A percentile compares a stretch with the other conserved stretches of the same genome.
Conservation (phyloP, 108 stramenopile species). For the Nitzschia putrida region DNA sequence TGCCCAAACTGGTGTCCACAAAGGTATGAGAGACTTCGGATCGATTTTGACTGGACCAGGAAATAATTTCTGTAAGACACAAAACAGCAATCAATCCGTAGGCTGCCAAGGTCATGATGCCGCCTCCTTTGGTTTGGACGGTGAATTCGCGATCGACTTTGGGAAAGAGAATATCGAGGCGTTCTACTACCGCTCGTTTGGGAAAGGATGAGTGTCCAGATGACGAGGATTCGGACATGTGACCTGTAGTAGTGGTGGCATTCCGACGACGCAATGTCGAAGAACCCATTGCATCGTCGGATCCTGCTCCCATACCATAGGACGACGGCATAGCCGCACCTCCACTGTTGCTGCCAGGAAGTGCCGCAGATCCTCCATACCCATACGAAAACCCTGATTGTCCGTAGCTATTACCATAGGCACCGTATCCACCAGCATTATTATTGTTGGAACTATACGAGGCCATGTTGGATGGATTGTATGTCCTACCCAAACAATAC, state of each 20-base stretch:
- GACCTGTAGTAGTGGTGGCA: background rate
- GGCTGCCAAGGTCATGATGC: conserved; percentile 56
- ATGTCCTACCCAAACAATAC: no score
- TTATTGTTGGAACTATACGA: conserved; percentile 9
- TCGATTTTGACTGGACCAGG: conserved; percentile 50
- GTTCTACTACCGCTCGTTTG: conserved; percentile 43
- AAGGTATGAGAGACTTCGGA: conserved; percentile 56
- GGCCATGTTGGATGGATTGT: conserved; percentile 1
- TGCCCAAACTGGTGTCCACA: conserved; percentile 84
- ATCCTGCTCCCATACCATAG: conserved; percentile 6
- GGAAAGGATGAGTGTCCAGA: background rate
- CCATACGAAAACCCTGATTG: background rate
- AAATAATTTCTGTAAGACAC: conserved; percentile 58
- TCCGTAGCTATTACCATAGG: conserved; percentile 12
- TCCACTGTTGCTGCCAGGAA: background rate
- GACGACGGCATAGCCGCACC: background rate
- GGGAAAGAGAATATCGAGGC: conserved; percentile 82
- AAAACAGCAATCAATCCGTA: conserved; percentile 56
- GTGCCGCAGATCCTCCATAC: background rate
- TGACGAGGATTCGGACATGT: no score
- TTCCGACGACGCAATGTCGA: conserved; percentile 24
- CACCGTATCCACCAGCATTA: background rate
- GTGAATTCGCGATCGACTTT: conserved; percentile 77
- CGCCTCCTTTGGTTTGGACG: conserved; percentile 72
- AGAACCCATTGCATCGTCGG: background rate